These are phyloP conservation scores for Rhodamnia rubescens DNA, from an alignment of 345 rosid genomes.

Conservation along the genomic window DNA sequence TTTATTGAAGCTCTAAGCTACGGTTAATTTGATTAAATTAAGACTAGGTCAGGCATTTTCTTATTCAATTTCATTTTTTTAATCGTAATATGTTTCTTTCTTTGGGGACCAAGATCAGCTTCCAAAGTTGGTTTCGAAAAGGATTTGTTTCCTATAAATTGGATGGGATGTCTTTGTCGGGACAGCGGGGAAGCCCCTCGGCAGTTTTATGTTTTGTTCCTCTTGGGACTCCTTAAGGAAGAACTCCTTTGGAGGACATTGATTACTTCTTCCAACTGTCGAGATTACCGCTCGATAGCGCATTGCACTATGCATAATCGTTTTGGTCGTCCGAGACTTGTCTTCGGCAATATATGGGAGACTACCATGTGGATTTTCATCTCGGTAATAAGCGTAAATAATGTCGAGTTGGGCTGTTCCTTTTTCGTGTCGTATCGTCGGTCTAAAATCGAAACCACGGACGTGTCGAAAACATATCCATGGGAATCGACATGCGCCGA, in stretches of 20 bases:
- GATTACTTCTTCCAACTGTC: not conserved
- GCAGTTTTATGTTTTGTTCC: not conserved
- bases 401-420: too few species aligned
- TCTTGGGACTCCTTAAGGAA: not conserved
- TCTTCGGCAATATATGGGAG: too few species aligned
- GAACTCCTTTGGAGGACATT: not conserved
- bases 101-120: not conserved
- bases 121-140: not conserved
- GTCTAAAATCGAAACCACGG: too few species aligned
- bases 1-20: not conserved
- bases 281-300: not conserved
- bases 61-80: not conserved
- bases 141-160: not conserved
- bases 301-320: too few species aligned
- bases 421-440: too few species aligned
- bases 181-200: not conserved
- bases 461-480: too few species aligned
- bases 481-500: too few species aligned
- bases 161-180: not conserved
- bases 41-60: not conserved
- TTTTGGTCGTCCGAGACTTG: too few species aligned
- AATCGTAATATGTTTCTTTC: too few species aligned
- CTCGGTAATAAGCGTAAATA: too few species aligned
- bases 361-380: too few species aligned
- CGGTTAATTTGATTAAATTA: not conserved